Base-by-base conservation (phyloP, 1,284 basidiomycete genomes). In the Cryptococcus amylolentus region DNA sequence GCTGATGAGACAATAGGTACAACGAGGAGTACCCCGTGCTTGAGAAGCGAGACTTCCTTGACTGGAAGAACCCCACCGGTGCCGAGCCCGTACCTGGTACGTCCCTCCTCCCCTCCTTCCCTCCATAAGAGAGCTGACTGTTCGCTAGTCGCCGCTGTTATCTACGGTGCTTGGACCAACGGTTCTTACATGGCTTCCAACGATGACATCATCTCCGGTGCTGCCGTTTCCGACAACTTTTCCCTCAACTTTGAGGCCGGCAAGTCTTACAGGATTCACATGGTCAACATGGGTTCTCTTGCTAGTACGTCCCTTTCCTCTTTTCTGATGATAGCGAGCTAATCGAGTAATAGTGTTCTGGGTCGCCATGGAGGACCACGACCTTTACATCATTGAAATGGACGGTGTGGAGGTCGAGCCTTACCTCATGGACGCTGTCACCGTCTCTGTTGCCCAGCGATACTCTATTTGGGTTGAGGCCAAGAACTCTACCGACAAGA, bases 401-500 rank as follows among this genome's bases (percentile, higher is more conserved):
- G 93, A 97, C 68, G 91, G 92, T 8, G 88, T 86, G 3, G 93
- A 96, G 75, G 80, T 86, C 4, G 81, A 88, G 68, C 86, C 86
- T 59, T 87, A 80, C 52, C 81, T 84, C 0, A 84, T 86, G 57
- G 86, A 89, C 67, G 72, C 86, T 37, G 66, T 97, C 53, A 82
- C 84, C 47, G 58, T 96, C 56, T 82, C 89, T 5, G 90, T 88
- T 46, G 93, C 92, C 0, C 94, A 98, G 75, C 85, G 94, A 13
- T 96, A 94, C 78, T 93, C 91, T 0, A 79, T 98, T 49, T 84
- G 96, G 46, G 90, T 97, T 52, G 88, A 86, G 23, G 92, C 95
- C 9, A 84, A 88, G 54, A 92, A 93, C 75, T 88, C 92, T 64
- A 88, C 89, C 0, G 79, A 79, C 13, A 78, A 83, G 18, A 96